phyloP scores from a whole-genome alignment of 495 filamentous ascomycete species.

The Parathielavia hyrcaniae region DNA sequence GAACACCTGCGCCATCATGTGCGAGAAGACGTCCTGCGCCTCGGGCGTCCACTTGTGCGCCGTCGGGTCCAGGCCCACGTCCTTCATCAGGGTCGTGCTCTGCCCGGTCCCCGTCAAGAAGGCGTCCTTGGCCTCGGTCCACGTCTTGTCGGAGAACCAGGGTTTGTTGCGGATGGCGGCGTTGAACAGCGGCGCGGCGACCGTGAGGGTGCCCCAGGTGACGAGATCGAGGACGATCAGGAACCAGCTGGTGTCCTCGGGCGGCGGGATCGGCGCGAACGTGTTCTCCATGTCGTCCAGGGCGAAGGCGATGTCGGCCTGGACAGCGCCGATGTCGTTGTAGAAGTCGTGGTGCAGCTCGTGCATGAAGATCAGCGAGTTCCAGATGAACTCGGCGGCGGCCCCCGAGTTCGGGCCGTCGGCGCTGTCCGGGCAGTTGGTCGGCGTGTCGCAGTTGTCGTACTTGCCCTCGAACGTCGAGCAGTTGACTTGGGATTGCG shows the following conservation, averaged over 20 bases:
- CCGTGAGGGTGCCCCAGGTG: slow-evolving; percentile 21
- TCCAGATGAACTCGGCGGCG: slow-evolving; percentile 31
- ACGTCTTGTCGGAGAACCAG: not conserved
- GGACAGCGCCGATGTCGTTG: slow-evolving; percentile 3
- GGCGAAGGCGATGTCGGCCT: not conserved
- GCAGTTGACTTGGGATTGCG: too few relatives aligned
- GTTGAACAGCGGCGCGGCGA: slow-evolving; percentile 27
- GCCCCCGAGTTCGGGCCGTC: slow-evolving; percentile 19
- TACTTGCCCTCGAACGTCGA: too few relatives aligned
- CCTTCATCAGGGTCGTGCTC: not conserved
- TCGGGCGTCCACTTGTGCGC: slow-evolving; percentile 14
- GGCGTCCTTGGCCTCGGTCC: slow-evolving; percentile 18
- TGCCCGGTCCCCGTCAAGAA: slow-evolving; percentile 12
- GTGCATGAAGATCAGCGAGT: slow-evolving; percentile 30
- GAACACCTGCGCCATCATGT: slow-evolving; percentile 23
- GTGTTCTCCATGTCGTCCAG: slow-evolving; percentile 27
- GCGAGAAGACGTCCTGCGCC: slow-evolving; percentile 18
- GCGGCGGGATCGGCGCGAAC: slow-evolving; percentile 31
- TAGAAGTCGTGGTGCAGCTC: slow-evolving; percentile 16
- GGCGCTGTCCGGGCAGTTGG: not conserved
- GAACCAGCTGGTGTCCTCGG: slow-evolving; percentile 21
- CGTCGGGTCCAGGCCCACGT: not conserved
- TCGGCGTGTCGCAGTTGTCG: not conserved
- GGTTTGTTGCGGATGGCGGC: not conserved
- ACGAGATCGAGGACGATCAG: slow-evolving; percentile 27